Base-by-base conservation (phyloP, 148 eudicot genomes). In the Camellia granthamiana region DNA sequence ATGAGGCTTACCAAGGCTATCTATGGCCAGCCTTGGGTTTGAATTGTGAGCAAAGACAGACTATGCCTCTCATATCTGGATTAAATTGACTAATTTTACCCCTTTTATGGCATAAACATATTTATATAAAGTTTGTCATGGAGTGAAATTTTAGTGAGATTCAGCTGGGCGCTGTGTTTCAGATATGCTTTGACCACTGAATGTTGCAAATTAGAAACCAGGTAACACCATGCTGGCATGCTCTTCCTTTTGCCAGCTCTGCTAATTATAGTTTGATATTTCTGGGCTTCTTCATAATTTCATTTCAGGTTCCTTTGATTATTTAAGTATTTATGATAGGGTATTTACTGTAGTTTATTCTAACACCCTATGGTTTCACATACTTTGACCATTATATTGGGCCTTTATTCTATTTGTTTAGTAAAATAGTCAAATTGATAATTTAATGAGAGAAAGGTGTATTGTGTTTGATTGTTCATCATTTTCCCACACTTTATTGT, bases 291-390 rank as follows among this genome's bases (percentile, higher is more conserved):
- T 18, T 70, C 56, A 23, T 70, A n/a, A 46, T 70, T 69, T 70
- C 74, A 70, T 47, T 70, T 70, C 74, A 70, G 74, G 7, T 69
- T 69, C 3, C 58, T 70, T 70, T n/a, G 14, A 70, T 69, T 70
- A 46, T 47, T 13, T 9, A 47, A 47, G 38, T n/a, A 70, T 0
- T 70, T 70, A 38, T 46, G 12, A 69, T n/a, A 70, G 49, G 38
- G 56, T 30, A 30, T 30, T 30, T 30, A 30, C 38, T 30, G 38
- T 30, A 30, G 38, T 30, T 30, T 30, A 30, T 30, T 30, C 38
- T 30, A 30, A 9, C 38, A 19, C 21, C 23, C 16, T 72, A 72
- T 2, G 11, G 42, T 49, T 72, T 72, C 75, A 21, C 75, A 21
- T 72, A 51, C 42, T 72, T 10, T 52, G 42, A 2, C 38, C 10